A percentile compares a stretch with the other conserved stretches of the same genome.
phyloP scores from a whole-genome alignment of 495 filamentous ascomycete genomes.

The Penicillium coprophilum region DNA sequence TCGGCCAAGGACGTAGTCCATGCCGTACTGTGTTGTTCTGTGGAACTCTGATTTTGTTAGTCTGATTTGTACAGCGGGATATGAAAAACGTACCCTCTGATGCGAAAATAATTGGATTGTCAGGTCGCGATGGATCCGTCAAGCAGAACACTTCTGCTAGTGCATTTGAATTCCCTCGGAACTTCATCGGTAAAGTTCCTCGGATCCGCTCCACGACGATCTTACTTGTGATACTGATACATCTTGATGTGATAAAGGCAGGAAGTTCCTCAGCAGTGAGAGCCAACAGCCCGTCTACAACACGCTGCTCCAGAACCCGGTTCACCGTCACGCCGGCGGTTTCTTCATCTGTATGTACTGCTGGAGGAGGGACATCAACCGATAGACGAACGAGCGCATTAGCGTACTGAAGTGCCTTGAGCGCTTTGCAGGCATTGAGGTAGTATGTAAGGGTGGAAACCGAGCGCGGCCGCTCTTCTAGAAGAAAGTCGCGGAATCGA shows the following conservation, averaged over 20 bases:
- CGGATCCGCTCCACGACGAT: conserved; percentile 39
- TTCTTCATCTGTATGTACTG: conserved; percentile 44
- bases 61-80: not conserved
- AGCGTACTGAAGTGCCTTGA: conserved; percentile 68
- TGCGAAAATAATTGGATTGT: conserved; percentile 77
- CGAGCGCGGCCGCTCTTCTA: conserved; percentile 69
- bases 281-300: conserved; percentile 55
- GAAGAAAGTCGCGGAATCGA: conserved; percentile 62
- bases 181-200: conserved; percentile 36
- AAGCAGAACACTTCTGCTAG: conserved; percentile 75
- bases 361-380: conserved; percentile 34
- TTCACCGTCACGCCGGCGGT: conserved; percentile 50
- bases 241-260: conserved; percentile 59
- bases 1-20: conserved; percentile 56
- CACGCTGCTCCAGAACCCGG: conserved; percentile 56
- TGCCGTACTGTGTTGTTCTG: conserved; percentile 61
- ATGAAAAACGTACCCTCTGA: conserved; percentile 60
- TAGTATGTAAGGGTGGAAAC: conserved; percentile 66
- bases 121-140: conserved; percentile 69
- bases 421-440: conserved; percentile 61
- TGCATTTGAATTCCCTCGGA: conserved; percentile 63
- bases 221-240: conserved; percentile 37
- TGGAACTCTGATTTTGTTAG: conserved; percentile 51
- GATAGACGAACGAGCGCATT: conserved; percentile 57
- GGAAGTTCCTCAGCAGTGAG: conserved; percentile 67